These are phyloP conservation scores for Leccinum boreale DNA, from an alignment of 768 basidiomycete genomes.

Conservation along the genomic window DNA sequence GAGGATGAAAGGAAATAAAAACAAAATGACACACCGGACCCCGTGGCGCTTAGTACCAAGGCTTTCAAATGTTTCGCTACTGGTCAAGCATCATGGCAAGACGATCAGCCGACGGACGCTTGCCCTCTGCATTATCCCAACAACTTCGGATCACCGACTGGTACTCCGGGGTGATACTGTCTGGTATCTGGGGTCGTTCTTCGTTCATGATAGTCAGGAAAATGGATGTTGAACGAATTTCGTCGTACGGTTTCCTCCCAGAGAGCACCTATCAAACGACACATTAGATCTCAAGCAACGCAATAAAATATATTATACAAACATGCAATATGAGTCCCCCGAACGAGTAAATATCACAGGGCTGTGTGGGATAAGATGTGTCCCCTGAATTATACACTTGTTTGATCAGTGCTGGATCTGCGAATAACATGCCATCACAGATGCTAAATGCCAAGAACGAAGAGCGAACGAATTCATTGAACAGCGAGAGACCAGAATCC, in stretches of 20 bases:
- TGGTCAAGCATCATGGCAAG: constrained; percentile 7
- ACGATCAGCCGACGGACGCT: constrained; percentile 16
- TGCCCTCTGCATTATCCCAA: constrained; percentile 14
- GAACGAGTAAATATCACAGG: constrained; percentile 29
- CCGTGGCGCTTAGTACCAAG: background rate
- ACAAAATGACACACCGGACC: background rate
- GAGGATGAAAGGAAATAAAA: background rate
- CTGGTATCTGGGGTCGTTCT: constrained; percentile 14
- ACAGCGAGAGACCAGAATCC: constrained; percentile 43
- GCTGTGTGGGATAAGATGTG: constrained; percentile 12
- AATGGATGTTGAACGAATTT: background rate
- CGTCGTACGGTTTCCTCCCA: constrained; percentile 20
- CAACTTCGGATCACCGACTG: constrained; percentile 12
- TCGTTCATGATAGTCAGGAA: background rate
- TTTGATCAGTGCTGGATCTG: constrained; percentile 36
- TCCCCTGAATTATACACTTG: background rate
- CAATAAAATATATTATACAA: background rate
- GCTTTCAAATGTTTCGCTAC: background rate
- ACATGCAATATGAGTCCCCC: constrained; percentile 37
- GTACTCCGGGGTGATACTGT: background rate
- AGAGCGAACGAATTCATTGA: constrained; percentile 25
- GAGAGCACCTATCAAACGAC: constrained; percentile 14
- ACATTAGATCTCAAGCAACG: constrained; percentile 4
- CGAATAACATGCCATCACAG: constrained; percentile 43
- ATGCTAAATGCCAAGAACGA: constrained; percentile 31